These are phyloP conservation scores for Hymenoscyphus albidus DNA, from an alignment of 2,329 filamentous ascomycete species.

Conservation along the genomic window DNA sequence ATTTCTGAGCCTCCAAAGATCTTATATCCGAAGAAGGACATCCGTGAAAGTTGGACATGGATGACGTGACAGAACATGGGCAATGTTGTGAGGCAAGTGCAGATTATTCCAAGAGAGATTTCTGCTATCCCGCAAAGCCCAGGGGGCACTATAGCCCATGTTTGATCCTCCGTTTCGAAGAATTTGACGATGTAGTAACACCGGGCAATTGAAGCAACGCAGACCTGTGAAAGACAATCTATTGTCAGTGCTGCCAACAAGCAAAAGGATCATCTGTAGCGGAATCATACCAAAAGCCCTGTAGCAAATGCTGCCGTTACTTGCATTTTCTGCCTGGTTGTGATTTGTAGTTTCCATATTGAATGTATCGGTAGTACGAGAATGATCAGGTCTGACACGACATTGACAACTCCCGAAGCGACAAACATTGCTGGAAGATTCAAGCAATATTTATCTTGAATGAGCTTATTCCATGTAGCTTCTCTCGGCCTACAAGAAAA, in stretches of 20 bases:
- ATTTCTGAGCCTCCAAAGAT: background rate
- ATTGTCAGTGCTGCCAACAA: background rate
- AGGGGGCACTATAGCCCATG: constrained; percentile 3
- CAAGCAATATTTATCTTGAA: constrained; percentile 4
- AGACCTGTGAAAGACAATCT: background rate
- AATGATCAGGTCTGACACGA: constrained; percentile 4
- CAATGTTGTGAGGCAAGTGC: constrained; percentile 7
- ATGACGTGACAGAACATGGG: constrained; percentile 11
- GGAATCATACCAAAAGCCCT: constrained; percentile 1
- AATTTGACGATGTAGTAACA: constrained; percentile 8
- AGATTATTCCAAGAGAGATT: constrained; percentile 9
- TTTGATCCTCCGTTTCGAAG: constrained; percentile 11
- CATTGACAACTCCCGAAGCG: constrained; percentile 9
- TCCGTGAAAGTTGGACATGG: background rate
- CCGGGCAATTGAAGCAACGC: constrained; percentile 2
- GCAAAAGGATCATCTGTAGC: background rate
- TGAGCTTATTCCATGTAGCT: constrained; percentile 8
- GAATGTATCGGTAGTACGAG: constrained; percentile 7
- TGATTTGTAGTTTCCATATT: constrained; percentile 6
- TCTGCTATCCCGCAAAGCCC: constrained; percentile 9
- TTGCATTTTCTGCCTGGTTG: constrained; percentile 5
- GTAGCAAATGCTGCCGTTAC: constrained; percentile 7
- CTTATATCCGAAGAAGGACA: background rate
- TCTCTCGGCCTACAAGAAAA: constrained; percentile 12
- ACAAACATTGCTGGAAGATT: constrained; percentile 6